Conservation (phyloP, 1,139 yeast genomes). For the Lodderomyces parapsilosis region DNA sequence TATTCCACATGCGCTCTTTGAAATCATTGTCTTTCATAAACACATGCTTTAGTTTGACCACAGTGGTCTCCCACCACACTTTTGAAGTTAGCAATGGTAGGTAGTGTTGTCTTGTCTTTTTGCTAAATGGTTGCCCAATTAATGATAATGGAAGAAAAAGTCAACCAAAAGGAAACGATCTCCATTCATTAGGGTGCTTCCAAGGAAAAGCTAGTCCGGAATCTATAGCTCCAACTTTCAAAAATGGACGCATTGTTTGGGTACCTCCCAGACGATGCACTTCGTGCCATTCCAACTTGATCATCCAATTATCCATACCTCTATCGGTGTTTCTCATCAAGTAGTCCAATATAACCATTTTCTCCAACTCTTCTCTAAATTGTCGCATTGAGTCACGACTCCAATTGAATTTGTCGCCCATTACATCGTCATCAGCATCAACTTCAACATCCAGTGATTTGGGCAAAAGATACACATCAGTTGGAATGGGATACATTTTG, state of each 20-base stretch:
- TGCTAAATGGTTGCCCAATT: constrained; percentile 68
- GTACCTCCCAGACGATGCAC: constrained; percentile 10
- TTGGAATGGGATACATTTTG: constrained; percentile 56
- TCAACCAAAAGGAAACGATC: constrained; percentile 83
- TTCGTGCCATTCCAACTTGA: constrained; percentile 50
- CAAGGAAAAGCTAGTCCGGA: constrained; percentile 78
- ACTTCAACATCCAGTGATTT: constrained; percentile 20
- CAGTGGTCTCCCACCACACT: constrained; percentile 71
- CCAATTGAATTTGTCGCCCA: constrained; percentile 47
- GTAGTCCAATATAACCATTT: constrained; percentile 68
- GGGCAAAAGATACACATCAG: constrained; percentile 20
- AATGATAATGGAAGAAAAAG: constrained; percentile 61
- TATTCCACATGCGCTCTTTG: constrained; percentile 63
- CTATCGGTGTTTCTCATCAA: constrained; percentile 76
- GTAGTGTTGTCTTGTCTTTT: constrained; percentile 55
- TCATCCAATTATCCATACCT: constrained; percentile 80
- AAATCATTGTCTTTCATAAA: constrained; percentile 61
- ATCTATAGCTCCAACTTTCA: constrained; percentile 74
- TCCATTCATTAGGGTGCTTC: constrained; percentile 84
- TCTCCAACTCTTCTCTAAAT: constrained; percentile 64
- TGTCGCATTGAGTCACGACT: constrained; percentile 47
- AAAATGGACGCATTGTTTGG: constrained; percentile 28
- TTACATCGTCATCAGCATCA: constrained; percentile 11
- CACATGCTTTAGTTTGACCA: constrained; percentile 44
- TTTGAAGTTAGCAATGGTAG: constrained; percentile 59